These are phyloP conservation scores for Nectriaceae sp. DNA, from an alignment of 2,329 filamentous ascomycete species.

Conservation along the genomic window DNA sequence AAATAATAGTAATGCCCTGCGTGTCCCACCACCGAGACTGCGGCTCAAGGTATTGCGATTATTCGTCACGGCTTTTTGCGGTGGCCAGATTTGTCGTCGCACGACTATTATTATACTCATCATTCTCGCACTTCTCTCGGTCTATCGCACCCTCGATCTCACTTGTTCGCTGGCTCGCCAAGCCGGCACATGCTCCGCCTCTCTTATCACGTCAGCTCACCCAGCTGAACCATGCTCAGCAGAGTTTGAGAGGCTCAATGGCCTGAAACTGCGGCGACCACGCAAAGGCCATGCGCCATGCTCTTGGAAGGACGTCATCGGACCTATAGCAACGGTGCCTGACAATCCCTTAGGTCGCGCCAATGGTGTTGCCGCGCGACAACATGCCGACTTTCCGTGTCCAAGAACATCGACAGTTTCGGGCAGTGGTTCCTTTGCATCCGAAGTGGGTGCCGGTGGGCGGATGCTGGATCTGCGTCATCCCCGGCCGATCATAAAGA, in stretches of 20 bases:
- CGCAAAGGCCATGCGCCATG: neutral
- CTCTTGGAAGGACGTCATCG: neutral
- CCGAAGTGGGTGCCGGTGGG: neutral
- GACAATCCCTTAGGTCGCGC: conserved; percentile 5
- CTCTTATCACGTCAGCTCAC: conserved; percentile 6
- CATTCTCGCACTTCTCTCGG: neutral
- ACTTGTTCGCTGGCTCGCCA: conserved; percentile 11
- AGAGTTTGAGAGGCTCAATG: neutral
- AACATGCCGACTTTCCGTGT: conserved; percentile 21
- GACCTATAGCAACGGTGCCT: conserved; percentile 2
- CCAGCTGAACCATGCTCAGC: neutral
- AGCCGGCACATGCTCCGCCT: conserved; percentile 5
- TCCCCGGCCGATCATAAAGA: neutral
- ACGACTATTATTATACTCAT: neutral
- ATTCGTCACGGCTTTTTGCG: neutral
- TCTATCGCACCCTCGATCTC: neutral
- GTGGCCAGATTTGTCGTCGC: neutral
- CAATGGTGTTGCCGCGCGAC: conserved; percentile 17
- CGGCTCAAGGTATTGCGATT: neutral
- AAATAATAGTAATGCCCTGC: conserved; percentile 31
- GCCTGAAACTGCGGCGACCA: neutral
- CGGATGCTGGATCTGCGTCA: neutral
- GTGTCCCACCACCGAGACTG: conserved; percentile 13
- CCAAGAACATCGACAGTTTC: conserved; percentile 6
- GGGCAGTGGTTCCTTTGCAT: neutral